A percentile compares a stretch with the other conserved stretches of the same genome.
Conservation (phyloP, 1,139 yeast species). For the Lodderomyces elongisporus region DNA sequence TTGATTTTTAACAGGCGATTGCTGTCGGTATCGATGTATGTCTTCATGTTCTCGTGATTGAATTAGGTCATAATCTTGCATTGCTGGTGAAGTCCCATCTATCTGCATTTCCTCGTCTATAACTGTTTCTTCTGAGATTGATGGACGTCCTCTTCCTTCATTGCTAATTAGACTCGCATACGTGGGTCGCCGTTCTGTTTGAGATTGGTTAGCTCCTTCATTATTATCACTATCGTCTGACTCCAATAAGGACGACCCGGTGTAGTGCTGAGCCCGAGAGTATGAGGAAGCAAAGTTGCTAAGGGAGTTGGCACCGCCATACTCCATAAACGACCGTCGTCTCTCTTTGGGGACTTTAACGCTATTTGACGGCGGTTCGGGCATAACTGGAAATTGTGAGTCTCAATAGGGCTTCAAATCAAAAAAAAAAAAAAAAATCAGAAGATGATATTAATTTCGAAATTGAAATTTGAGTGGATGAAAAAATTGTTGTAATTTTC, state of each 20-base stretch:
- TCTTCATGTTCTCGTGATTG: background rate
- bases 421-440: too few relatives aligned
- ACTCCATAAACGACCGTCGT: constrained; percentile 23
- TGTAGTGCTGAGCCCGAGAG: constrained; percentile 66
- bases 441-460: too few relatives aligned
- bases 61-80: background rate
- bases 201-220: background rate
- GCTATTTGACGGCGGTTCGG: background rate
- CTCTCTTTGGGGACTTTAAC: background rate
- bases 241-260: constrained; percentile 25
- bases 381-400: background rate
- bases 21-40: too few relatives aligned
- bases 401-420: background rate
- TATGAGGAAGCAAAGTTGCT: constrained; percentile 76
- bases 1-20: too few relatives aligned
- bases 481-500: too few relatives aligned
- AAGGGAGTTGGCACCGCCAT: constrained; percentile 60
- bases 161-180: background rate
- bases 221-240: background rate
- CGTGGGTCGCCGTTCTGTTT: background rate
- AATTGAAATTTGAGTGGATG: too few relatives aligned
- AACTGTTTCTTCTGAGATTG: background rate
- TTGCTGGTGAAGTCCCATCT: background rate
- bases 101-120: too few relatives aligned
- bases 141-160: background rate